Evolutionary conservation across 2,329 filamentous ascomycete species (phyloP).

Genomic region (Penicillium sp.): DNA sequence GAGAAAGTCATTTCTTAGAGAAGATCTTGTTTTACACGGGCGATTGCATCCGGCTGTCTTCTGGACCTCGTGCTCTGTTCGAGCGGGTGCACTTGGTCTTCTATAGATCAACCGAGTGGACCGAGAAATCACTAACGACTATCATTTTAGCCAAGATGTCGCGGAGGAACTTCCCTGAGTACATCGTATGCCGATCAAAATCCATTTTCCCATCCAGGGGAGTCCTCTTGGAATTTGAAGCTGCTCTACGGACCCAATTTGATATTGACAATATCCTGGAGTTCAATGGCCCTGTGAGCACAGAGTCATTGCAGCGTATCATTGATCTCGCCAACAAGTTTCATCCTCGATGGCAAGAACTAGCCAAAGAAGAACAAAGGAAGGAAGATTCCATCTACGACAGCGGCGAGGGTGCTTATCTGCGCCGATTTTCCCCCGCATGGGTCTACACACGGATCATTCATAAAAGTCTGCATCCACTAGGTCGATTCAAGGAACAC

Average conservation of each 20-base stretch:
- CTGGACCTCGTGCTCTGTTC: conserved; percentile 74
- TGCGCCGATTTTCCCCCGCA: conserved; percentile 83
- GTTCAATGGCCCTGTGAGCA: conserved; percentile 68
- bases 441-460: conserved; percentile 93
- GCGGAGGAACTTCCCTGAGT: conserved; percentile 80
- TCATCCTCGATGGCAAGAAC: conserved; percentile 74
- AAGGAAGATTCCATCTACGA: conserved; percentile 79
- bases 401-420: conserved; percentile 80
- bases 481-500: conserved; percentile 81
- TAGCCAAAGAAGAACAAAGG: conserved; percentile 70
- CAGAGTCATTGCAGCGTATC: conserved; percentile 65
- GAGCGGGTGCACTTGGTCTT: conserved; percentile 94
- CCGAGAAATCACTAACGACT: conserved; percentile 90
- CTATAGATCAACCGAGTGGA: conserved; percentile 95
- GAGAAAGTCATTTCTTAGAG: conserved; percentile 70
- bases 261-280: conserved; percentile 80
- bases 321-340: conserved; percentile 71
- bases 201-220: conserved; percentile 81
- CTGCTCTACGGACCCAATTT: conserved; percentile 77
- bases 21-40: conserved; percentile 79
- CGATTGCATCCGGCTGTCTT: conserved; percentile 77
- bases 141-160: conserved; percentile 93
- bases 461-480: conserved; percentile 77
- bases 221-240: conserved; percentile 83
- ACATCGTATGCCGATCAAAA: conserved; percentile 83